Base-by-base conservation (phyloP, 192 early-diverging fungal genomes). In the Coemansia sp. region DNA sequence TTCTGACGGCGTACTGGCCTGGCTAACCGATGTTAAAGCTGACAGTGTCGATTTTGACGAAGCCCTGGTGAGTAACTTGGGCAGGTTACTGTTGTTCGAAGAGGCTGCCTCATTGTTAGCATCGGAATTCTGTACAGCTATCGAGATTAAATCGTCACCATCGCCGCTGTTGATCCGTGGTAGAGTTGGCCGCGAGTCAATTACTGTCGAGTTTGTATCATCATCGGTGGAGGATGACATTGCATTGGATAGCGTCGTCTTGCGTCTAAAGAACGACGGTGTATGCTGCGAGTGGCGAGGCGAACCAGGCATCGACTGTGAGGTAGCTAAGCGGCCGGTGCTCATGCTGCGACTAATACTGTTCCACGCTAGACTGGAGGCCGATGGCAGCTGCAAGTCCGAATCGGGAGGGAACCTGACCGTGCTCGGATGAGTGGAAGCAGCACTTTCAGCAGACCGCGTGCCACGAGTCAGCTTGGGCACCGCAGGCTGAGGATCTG, bases 121-220 rank as follows among this genome's bases (percentile, higher is more conserved):
- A 5, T 30, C 27, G 7, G 27, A 5, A 30, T 30, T 30, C 7
- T 30, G 4, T 7, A 30, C 7, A 7, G 27, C 27, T 5, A 30
- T 30, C 7, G 27, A 30, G 27, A 30, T 30, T 7, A 30, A 7
- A 7, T 30, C 27, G 27, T 30, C 27, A 7, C 27, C 27, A 7
- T 30, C 27, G 7, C 27, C 44, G 15, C 44, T 46, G 44, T 9
- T 21, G 44, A 46, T 9, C 11, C 46, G 46, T 12, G 46, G 22
- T 24, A 52, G 50, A 15, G 17, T 40, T 9, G 30, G 10, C 10
- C 17, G 51, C 24, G 59, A 61, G 0, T 47, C 59, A 9, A 61
- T 50, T 1, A 61, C 59, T 0, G 59, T 61, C 7, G 59, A 61
- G 19, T 51, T 41, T 3, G 50, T 25, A 22, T 61, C 59, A 11